Evolutionary conservation across 2,329 filamentous ascomycete genomes (phyloP), one percentile per base, ranked within the genome.

Genomic region (Pseudogymnoascus sp.): DNA sequence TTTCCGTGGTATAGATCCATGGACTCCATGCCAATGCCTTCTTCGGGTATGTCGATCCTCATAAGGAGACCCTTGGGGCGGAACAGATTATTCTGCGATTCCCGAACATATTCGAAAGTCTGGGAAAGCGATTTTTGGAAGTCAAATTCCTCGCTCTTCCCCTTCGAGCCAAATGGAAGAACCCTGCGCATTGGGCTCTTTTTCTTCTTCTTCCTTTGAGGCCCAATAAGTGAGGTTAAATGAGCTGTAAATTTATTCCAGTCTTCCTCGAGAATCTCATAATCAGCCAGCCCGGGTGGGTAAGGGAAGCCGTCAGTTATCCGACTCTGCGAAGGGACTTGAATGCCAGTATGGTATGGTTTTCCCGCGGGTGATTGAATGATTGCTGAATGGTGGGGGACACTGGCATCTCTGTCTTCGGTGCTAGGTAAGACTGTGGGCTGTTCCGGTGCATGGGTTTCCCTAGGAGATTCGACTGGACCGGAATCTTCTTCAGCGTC

Each of bases 11-110:
- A 65, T 9, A 68, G 39, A 37, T 68, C 67, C 65, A 68, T 67
- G 34, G 61, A 64, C 14, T 66, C 62, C 7, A 67, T 60, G 1
- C 66, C 64, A 35, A 60, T 62, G n/a, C 64, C 50, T 38, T 68
- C 65, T 1, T 62, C 64, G n/a, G 67, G 66, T 63, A 67, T 65
- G 30, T 68, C 67, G 3, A 67, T 25, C 14, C 65, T 59, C 62
- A 68, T 63, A 16, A 68, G 28, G 14, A 67, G 47, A 2, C 64
- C 63, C n/a, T 63, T 61, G n/a, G 61, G 62, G 4, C 66, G 62
- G 34, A 67, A 68, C 28, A 50, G 62, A 9, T 62, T 41, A 0
- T 59, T 54, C 59, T 68, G 65, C 59, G 60, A 64, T 14, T 58
- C 57, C 6, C 63, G 62, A 16, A 62, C 63, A 20, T 59, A 58